Evolutionary conservation across 148 eudicot species (phyloP).

Genomic region (Rhododendron griersonianum): DNA sequence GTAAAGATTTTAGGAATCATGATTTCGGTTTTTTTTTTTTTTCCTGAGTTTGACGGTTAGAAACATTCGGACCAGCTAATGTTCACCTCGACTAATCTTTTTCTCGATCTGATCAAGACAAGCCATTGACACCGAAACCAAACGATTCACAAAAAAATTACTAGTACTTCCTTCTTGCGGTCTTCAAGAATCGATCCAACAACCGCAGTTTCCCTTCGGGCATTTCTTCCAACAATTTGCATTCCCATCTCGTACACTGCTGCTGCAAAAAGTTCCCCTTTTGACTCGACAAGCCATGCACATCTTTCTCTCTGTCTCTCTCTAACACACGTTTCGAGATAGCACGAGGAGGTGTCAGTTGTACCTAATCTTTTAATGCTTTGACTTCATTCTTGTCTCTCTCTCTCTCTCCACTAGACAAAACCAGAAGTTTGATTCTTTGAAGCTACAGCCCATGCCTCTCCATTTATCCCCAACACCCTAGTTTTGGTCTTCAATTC

Average conservation of each 20-base stretch:
- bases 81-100: too few relatives aligned
- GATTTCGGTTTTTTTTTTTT: too few relatives aligned
- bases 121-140: too few relatives aligned
- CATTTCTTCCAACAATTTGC: neutral
- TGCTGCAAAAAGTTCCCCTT: neutral
- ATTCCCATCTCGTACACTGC: neutral
- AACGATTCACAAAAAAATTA: too few relatives aligned
- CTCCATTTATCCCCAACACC: neutral
- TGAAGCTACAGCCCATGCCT: neutral
- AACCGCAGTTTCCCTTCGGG: too few relatives aligned
- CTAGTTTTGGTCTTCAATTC: neutral
- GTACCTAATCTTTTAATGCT: slow-evolving; percentile 13
- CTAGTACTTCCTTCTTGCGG: too few relatives aligned
- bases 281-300: neutral
- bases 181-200: too few relatives aligned
- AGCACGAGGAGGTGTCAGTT: slow-evolving; percentile 13
- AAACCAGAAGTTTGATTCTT: neutral
- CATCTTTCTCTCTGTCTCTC: neutral
- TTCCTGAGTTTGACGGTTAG: too few relatives aligned
- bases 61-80: too few relatives aligned
- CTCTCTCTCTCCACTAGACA: neutral
- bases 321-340: slow-evolving; percentile 1
- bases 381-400: neutral
- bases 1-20: too few relatives aligned
- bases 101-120: too few relatives aligned